Base-by-base conservation (phyloP, 805 yeast genomes). In the Ogataea methanolica region DNA sequence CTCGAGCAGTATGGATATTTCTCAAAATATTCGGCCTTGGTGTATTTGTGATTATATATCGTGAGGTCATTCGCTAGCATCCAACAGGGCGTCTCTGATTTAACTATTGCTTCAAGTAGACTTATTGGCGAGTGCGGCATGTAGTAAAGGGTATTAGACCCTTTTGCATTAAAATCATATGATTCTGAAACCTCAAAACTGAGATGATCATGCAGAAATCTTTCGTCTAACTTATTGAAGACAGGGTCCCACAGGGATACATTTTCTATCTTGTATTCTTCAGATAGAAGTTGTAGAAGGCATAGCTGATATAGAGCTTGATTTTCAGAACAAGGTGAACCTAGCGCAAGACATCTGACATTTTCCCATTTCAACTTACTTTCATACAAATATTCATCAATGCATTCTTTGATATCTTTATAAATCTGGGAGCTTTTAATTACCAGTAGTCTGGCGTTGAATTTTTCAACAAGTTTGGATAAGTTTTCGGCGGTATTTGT, bases 81-180 rank as follows among this genome's bases (percentile, higher is more conserved):
- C 47, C 48, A 51, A 2, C n/a, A 12, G 1, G 71, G 71, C 14
- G 57, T 43, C 6, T 47, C 52, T 1, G 14, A 19, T 1, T 36
- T 17, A 1, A 68, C 22, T 4, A 66, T 46, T 1, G 36, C 15
- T 39, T 68, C 71, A n/a, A 68, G 26, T 2, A 59, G 48, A 6
- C 47, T 48, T 5, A 66, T 59, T 2, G 71, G 71, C 11, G 59
- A 51, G 54, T 68, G 72, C 0, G 72, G 71, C 62, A 67, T 56
- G 45, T 52, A 68, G 37, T 58, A 66, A 16, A 67, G 44, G 7
- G 44, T 36, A 2, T n/a, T 14, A 15, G 34, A 15, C 1, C 41
- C 41, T 1, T 19, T 5, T 3, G 41, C 29, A 4, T 22, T 31
- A 2, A 41, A 26, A 26, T 26, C 46, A 19, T 36, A 37, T 6